Base-by-base conservation (phyloP, 2,329 filamentous ascomycete genomes). In the Xylariaceae sp. region DNA sequence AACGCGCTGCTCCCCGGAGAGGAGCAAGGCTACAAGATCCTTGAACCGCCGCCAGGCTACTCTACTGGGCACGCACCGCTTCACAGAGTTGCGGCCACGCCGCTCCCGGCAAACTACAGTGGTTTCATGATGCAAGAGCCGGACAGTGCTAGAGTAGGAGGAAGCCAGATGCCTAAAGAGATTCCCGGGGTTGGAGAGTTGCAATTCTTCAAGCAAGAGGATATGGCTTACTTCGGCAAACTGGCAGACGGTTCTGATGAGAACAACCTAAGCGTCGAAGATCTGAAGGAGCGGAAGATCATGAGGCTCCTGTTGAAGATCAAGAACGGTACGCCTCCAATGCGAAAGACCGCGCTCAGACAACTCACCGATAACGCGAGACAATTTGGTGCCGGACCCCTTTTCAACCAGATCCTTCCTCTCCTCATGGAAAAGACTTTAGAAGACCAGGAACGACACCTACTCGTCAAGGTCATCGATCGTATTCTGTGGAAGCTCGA, bases 111-210 rank as follows among this genome's bases (percentile, higher is more conserved):
- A 20, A 85, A 84, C 83, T 71, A 71, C 52, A 59, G 65, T 42
- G 95, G 95, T 2, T 99, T 98, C 77, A 95, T 96, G 88, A 96
- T 97, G 86, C 95, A 98, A 71, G 92, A 99, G 65, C 90, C 92
- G 7, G 92, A 96, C 65, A 92, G 90, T 70, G 86, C 87, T 57
- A 85, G 91, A 62, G 80, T 90, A 48, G 85, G 93, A 70, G 91
- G 92, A 64, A 96, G 96, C 76, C 91, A 96, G 65, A 85, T 98
- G 67, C 91, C 93, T 7, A 96, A 91, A 3, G 93, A 98, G 70
- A 97, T 99, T 40, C 93, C 95, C 2, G 95, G 95, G 40, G 92
- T 99, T 48, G 93, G 93, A 40, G 95, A 99, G 72, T 78, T 99
- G 49, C 93, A 97, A 65, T 99, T 98, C 73, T 96, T 99, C 83